phyloP scores from a whole-genome alignment of 768 basidiomycete species.

The Rhodosporidiobolus sp. region DNA sequence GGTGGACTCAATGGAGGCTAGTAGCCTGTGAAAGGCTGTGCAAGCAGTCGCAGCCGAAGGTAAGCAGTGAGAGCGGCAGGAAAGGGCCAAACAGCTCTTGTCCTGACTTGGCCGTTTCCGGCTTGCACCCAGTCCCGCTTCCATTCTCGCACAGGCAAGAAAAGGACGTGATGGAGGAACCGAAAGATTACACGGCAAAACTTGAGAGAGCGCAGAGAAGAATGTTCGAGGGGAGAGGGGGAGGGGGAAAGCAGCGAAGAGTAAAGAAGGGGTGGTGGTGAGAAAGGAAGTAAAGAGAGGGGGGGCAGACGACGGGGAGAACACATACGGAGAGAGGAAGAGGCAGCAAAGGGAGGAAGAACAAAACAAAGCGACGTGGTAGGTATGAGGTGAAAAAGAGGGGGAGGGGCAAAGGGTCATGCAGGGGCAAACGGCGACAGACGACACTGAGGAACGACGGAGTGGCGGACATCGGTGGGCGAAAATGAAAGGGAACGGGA shows the following conservation, averaged over 20 bases:
- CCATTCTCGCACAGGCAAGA: too few species aligned
- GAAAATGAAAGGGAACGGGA: conserved; percentile 3
- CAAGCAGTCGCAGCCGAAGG: too few species aligned
- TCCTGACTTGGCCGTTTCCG: too few species aligned
- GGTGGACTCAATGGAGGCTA: too few species aligned
- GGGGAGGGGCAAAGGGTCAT: too few species aligned
- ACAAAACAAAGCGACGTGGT: background rate
- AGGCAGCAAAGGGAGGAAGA: background rate
- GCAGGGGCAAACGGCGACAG: background rate
- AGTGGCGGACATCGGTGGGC: background rate
- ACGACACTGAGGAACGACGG: background rate
- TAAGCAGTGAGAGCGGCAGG: too few species aligned
- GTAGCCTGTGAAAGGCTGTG: too few species aligned
- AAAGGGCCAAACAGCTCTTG: too few species aligned
- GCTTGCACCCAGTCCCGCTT: too few species aligned
- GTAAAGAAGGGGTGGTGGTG: background rate
- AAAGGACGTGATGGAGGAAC: background rate
- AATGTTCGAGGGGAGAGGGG: background rate
- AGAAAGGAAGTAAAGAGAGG: background rate
- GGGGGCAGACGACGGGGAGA: background rate
- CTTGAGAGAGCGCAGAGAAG: background rate
- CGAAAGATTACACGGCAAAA: background rate
- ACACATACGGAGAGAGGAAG: background rate
- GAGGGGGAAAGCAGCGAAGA: background rate
- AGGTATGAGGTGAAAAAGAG: too few species aligned